A percentile compares a stretch with the other conserved stretches of the same genome.
Conservation (phyloP, 805 yeast species). For the Schwanniomyces vanrijiae region DNA sequence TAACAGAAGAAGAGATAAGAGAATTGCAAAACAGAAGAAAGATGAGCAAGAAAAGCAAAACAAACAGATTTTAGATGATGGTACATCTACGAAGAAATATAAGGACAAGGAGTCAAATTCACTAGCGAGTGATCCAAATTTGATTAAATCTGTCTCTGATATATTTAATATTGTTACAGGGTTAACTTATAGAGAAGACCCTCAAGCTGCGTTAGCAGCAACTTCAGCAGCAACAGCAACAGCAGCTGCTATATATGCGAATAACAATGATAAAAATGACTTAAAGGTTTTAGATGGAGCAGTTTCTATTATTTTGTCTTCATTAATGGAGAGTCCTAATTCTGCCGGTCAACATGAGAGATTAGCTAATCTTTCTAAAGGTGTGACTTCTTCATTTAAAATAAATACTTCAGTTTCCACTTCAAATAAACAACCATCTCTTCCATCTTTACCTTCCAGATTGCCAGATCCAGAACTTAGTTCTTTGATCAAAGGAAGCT, state of each 20-base stretch:
- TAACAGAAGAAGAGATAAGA: conserved; percentile 58
- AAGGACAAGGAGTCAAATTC: conserved; percentile 20
- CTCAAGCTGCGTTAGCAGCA: conserved; percentile 31
- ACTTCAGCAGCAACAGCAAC: conserved; percentile 39
- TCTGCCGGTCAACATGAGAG: conserved; percentile 22
- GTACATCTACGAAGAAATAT: conserved; percentile 9
- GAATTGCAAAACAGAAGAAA: conserved; percentile 48
- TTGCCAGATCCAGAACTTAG: conserved; percentile 9
- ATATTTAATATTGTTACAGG: conserved; percentile 36
- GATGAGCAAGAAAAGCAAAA: conserved; percentile 18
- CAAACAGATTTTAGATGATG: conserved; percentile 12
- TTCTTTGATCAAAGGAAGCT: conserved; percentile 7
- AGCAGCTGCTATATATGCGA: conserved; percentile 36
- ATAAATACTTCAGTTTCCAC: background rate
- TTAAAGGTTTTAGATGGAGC: conserved; percentile 22
- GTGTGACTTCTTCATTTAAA: conserved; percentile 8
- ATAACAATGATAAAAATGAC: conserved; percentile 17
- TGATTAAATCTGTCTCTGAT: conserved; percentile 28
- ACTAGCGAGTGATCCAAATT: conserved; percentile 22
- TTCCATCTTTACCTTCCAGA: conserved; percentile 2
- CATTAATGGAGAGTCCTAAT: conserved; percentile 21
- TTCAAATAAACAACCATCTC: conserved; percentile 5
- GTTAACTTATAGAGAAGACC: conserved; percentile 31
- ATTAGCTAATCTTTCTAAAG: conserved; percentile 21
- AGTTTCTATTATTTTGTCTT: conserved; percentile 19